phyloP scores from a whole-genome alignment of 805 yeast species.

The Lipomyces anomalus region DNA sequence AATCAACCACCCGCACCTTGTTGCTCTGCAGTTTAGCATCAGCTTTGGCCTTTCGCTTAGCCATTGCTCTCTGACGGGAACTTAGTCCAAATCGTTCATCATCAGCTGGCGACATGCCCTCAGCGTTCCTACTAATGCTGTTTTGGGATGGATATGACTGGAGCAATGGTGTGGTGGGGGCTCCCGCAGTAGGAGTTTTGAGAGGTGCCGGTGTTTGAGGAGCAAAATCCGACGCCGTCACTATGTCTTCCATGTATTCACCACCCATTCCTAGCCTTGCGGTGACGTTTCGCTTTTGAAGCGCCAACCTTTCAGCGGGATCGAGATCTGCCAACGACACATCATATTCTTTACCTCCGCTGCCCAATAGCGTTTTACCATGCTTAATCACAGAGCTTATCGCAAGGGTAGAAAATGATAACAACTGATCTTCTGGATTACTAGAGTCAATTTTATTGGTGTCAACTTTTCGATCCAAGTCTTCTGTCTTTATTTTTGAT shows the following conservation, averaged over 20 bases:
- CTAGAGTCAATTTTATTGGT: too few species aligned
- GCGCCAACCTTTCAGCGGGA: slow-evolving; percentile 44
- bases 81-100: slow-evolving; percentile 43
- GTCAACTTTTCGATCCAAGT: slow-evolving; percentile 1
- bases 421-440: slow-evolving; percentile 25
- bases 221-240: slow-evolving; percentile 24
- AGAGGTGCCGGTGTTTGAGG: slow-evolving; percentile 11
- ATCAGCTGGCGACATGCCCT: slow-evolving; percentile 10
- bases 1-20: slow-evolving; percentile 21
- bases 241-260: slow-evolving; percentile 35
- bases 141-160: slow-evolving; percentile 17
- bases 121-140: slow-evolving; percentile 4
- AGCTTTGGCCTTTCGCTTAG: slow-evolving; percentile 55
- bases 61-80: slow-evolving; percentile 84
- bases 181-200: slow-evolving; percentile 5
- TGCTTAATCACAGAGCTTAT: slow-evolving; percentile 35
- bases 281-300: slow-evolving; percentile 44
- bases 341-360: slow-evolving; percentile 49
- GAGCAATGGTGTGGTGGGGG: neutral
- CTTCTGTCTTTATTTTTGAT: slow-evolving; percentile 27
- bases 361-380: slow-evolving; percentile 53
- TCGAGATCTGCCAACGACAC: slow-evolving; percentile 37
- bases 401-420: slow-evolving; percentile 35
- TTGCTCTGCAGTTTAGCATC: slow-evolving; percentile 19
- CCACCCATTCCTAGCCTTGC: slow-evolving; percentile 42